A percentile compares a stretch with the other conserved stretches of the same genome.
These are phyloP conservation scores for Peronospora destructor DNA, from an alignment of 352 stramenopile genomes.

Conservation along the genomic window DNA sequence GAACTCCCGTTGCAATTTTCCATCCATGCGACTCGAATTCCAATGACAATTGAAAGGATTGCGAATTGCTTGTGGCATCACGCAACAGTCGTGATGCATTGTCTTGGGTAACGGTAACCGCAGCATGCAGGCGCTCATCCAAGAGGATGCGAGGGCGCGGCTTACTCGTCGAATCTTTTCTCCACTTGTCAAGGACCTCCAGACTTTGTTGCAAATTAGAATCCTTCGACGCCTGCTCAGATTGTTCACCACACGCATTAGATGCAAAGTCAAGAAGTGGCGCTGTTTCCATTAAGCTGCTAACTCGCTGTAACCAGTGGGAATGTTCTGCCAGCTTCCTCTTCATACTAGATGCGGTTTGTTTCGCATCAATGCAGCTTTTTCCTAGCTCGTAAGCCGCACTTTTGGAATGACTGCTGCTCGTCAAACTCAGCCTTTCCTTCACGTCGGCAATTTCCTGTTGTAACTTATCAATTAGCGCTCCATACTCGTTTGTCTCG, in stretches of 20 bases:
- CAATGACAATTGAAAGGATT: conserved; percentile 29
- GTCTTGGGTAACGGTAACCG: conserved; percentile 22
- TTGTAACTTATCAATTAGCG: conserved; percentile 29
- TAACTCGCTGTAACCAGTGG: conserved; percentile 41
- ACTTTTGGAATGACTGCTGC: conserved; percentile 1
- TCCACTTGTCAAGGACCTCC: conserved; percentile 27
- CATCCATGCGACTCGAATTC: conserved; percentile 41
- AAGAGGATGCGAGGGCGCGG: conserved; percentile 30
- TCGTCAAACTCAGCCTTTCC: conserved; percentile 13
- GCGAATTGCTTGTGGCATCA: conserved; percentile 5
- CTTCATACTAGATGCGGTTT: conserved; percentile 29
- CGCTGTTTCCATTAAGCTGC: conserved; percentile 41
- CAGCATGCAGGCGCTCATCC: conserved; percentile 24
- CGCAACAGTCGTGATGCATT: conserved; percentile 37
- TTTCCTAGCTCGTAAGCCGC: conserved; percentile 10
- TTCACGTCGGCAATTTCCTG: conserved; percentile 32
- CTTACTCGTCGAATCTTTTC: conserved; percentile 6
- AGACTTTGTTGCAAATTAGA: conserved; percentile 5
- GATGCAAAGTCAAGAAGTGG: conserved; percentile 38
- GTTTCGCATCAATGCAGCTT: conserved; percentile 33
- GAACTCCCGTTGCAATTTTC: conserved; percentile 35
- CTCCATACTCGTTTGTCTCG: conserved; percentile 29
- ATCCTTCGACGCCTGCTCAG: not conserved
- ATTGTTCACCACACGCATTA: not conserved
- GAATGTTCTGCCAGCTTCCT: conserved; percentile 46